Conservation (phyloP, 768 basidiomycete genomes). For the Fomitopsis pulvina region DNA sequence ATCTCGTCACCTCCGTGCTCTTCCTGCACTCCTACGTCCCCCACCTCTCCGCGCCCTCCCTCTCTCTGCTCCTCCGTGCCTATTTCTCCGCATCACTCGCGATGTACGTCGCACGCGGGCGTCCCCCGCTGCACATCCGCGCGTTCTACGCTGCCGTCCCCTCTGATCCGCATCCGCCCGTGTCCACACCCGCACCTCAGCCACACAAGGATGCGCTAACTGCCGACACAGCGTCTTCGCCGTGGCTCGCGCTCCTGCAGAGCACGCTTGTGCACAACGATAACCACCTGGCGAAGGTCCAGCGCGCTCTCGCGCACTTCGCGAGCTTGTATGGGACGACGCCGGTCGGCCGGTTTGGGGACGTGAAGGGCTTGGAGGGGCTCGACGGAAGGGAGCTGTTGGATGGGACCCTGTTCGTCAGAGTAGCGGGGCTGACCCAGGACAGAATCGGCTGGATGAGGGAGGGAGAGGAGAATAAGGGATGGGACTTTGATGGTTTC, state of each 20-base stretch:
- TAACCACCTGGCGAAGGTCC: conserved; percentile 47
- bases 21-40: conserved; percentile 49
- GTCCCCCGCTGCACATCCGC: conserved; percentile 38
- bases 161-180: conserved; percentile 15
- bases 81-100: conserved; percentile 49
- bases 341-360: conserved; percentile 25
- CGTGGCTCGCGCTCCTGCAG: conserved; percentile 54
- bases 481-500: conserved; percentile 25
- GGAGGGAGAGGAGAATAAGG: conserved; percentile 25
- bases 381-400: conserved; percentile 43
- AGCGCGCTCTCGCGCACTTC: conserved; percentile 44
- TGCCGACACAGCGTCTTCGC: conserved; percentile 38
- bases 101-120: conserved; percentile 43
- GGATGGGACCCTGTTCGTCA: conserved; percentile 61
- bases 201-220: conserved; percentile 23
- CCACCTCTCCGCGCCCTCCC: conserved; percentile 32
- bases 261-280: conserved; percentile 50
- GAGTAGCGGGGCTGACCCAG: conserved; percentile 46
- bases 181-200: conserved; percentile 27
- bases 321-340: conserved; percentile 38
- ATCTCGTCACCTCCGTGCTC: conserved; percentile 49
- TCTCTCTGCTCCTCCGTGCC: conserved; percentile 45
- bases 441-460: conserved; percentile 35
- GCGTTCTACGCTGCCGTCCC: conserved; percentile 17
- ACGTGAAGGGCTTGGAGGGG: conserved; percentile 1